Evolutionary conservation across 768 basidiomycete genomes (phyloP), one percentile per base, ranked within the genome.

Genomic region (Leccinum incarnatum): DNA sequence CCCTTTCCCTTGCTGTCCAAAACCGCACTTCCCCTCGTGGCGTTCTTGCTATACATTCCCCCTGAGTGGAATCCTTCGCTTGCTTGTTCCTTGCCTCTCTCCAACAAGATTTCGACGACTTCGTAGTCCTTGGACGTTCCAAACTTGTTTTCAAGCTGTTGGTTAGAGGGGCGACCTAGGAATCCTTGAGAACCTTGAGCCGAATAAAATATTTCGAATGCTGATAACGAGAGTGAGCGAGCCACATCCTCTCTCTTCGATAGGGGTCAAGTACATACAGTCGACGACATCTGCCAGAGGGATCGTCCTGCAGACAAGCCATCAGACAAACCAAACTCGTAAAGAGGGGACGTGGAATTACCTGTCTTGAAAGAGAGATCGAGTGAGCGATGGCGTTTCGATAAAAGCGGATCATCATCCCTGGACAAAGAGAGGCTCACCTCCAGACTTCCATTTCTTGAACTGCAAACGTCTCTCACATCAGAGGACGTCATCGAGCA

Each of bases 361-460:
- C 89, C 78, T 88, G 82, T 89, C 89, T 89, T 66, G 40, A 61
- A 52, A 65, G 62, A 40, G 59, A 45, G 59, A 59, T 57, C 60
- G 8, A 25, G 46, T 64, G 32, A 61, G 55, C 25, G 55, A 59
- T 57, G 45, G 45, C 14, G 21, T 52, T 47, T 61, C 56, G 56
- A 59, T 55, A 21, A 51, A 58, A 48, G 36, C 8, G 30, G n/a
- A 32, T 32, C 32, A 32, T 32, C 51, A 27, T 54, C 32, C 23
- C 34, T 3, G 32, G 3, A 49, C 58, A 19, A 47, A 36, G 34
- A 12, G 36, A 50, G 25, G 51, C 82, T 76, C 62, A 91, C 91
- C 90, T 81, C 89, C 91, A 10, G 75, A 80, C 72, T 84, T 88
- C 89, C 89, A 93, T 72, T 85, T 88, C 77, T 84, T 83, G 73